Percentiles rank a stretch among this genome's conserved stretches.
These are phyloP conservation scores for Candida pseudofarinosa DNA, from an alignment of 805 yeast species.

Conservation along the genomic window DNA sequence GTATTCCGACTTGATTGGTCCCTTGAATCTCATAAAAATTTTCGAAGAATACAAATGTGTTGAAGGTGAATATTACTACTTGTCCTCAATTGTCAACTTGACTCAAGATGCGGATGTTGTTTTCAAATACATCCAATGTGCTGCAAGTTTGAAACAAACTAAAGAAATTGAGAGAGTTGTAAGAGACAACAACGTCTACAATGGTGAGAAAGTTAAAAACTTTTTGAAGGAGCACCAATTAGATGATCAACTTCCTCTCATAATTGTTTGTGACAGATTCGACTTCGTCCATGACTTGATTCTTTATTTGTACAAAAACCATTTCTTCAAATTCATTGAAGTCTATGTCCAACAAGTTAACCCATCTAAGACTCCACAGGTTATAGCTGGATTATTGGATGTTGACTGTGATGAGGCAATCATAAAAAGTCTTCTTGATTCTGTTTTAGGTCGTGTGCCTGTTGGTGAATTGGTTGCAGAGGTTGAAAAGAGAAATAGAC, in stretches of 20 bases:
- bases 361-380: slow-evolving; percentile 94
- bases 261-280: slow-evolving; percentile 92
- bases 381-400: slow-evolving; percentile 90
- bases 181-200: slow-evolving; percentile 88
- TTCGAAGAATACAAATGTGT: slow-evolving; percentile 90
- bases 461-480: slow-evolving; percentile 83
- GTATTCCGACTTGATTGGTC: slow-evolving; percentile 89
- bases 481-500: slow-evolving; percentile 94
- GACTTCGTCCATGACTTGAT: slow-evolving; percentile 90
- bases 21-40: slow-evolving; percentile 76
- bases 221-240: slow-evolving; percentile 90
- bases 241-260: slow-evolving; percentile 93
- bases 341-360: slow-evolving; percentile 97
- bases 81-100: slow-evolving; percentile 88
- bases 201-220: slow-evolving; percentile 96
- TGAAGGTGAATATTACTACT: slow-evolving; percentile 93
- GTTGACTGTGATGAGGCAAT: slow-evolving; percentile 94
- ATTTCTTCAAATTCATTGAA: slow-evolving; percentile 93
- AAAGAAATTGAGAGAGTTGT: slow-evolving; percentile 95
- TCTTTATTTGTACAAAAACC: slow-evolving; percentile 89
- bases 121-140: slow-evolving; percentile 91
- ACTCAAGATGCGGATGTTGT: slow-evolving; percentile 95
- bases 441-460: slow-evolving; percentile 94
- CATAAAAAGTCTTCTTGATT: slow-evolving; percentile 72
- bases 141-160: slow-evolving; percentile 83